A percentile compares a stretch with the other conserved stretches of the same genome.
These are phyloP conservation scores for Nadsonia starkeyi-henricii DNA, from an alignment of 1,139 yeast species.

Conservation along the genomic window DNA sequence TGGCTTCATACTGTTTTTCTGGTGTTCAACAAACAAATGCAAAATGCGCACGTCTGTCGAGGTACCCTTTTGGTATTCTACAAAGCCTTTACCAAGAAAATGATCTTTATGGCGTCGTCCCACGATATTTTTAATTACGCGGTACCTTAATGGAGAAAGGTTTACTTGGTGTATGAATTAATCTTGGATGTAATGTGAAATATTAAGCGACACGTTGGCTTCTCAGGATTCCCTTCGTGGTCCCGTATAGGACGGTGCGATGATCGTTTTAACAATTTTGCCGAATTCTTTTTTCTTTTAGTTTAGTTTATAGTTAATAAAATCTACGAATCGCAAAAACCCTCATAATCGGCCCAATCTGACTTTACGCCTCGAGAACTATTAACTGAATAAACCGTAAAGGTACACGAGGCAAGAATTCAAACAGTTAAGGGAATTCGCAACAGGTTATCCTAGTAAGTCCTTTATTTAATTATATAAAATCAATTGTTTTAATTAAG, in stretches of 20 bases:
- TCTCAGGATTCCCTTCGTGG: conserved; percentile 29
- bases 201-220: conserved; percentile 14
- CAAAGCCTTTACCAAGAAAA: conserved; percentile 27
- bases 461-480: no score
- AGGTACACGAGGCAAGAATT: background rate
- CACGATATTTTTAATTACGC: conserved; percentile 25
- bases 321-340: no score
- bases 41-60: conserved; percentile 19
- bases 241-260: conserved; percentile 30
- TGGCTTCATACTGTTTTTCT: no score
- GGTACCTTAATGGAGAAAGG: conserved; percentile 23
- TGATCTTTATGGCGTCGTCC: conserved; percentile 24
- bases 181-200: conserved; percentile 31
- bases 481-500: background rate
- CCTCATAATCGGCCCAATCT: no score
- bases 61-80: conserved; percentile 9
- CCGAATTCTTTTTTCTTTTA: background rate
- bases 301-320: no score
- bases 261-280: conserved; percentile 6
- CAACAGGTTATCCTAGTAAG: no score
- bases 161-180: conserved; percentile 9
- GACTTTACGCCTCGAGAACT: no score
- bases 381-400: background rate
- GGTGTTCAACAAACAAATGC: no score
- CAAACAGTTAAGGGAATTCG: no score